Base-by-base conservation (phyloP, 140 eudicot genomes). In the Oenanthe javanica region DNA sequence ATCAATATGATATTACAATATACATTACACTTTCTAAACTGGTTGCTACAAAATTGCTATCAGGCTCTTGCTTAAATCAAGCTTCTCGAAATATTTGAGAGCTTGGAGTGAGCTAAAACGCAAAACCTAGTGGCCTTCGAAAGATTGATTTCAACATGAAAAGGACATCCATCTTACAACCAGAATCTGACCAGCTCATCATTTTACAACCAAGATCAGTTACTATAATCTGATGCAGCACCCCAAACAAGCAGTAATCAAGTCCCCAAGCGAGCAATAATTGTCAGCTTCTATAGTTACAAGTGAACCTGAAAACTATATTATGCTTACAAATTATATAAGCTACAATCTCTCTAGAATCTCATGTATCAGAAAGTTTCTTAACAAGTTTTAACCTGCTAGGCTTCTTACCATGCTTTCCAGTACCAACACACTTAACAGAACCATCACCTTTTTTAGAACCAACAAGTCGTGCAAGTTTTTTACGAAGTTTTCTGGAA, bases 261-360 rank as follows among this genome's bases (percentile, higher is more conserved):
- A 31, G n/a, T 67, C 16, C 11, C 23, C n/a, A n/a, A n/a, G n/a
- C n/a, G n/a, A n/a, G n/a, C n/a, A n/a, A n/a, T n/a, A 27, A 25
- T 23, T 23, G 19, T 6, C 73, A 13, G 45, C 73, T 67, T 36
- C 43, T 13, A 31, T 5, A 31, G 19, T 31, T 23, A n/a, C 67
- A 61, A 61, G 70, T 13, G 73, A 67, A 67, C 73, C 73, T 11
- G 73, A 31, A 67, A 31, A 67, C n/a, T n/a, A n/a, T n/a, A n/a
- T n/a, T n/a, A 31, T 13, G 43, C 21, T 27, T 27, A 67, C 16
- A 38, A 59, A 59, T 8, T n/a, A n/a, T 61, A 2, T 61, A 61
- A 61, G 10, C 70, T n/a, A 61, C 36, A 4, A 15, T 61, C 70
- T 19, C 70, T 61, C 70, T 21, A 6, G 31, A 59, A 61, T 14